These are phyloP conservation scores for Maudiozyma bulderi DNA, from an alignment of 805 yeast species.

Conservation along the genomic window DNA sequence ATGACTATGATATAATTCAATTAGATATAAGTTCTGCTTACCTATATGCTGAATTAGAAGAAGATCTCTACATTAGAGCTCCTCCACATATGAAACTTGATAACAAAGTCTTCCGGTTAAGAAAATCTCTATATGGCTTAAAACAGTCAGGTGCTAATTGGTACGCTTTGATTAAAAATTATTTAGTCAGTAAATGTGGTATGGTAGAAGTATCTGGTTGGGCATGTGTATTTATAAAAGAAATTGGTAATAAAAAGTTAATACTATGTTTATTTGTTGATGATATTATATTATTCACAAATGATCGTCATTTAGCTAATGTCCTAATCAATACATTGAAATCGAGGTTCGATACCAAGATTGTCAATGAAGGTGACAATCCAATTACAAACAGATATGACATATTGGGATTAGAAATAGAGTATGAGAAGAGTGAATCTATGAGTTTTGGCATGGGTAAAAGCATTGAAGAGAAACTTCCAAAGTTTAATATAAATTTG, in stretches of 20 bases:
- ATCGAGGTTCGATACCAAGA: slow-evolving; percentile 8
- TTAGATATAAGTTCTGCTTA: too few relatives aligned
- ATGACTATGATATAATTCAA: too few relatives aligned
- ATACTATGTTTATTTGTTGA: slow-evolving; percentile 8
- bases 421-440: slow-evolving; percentile 2
- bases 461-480: slow-evolving; percentile 3
- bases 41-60: slow-evolving; percentile 2
- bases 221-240: slow-evolving; percentile 6
- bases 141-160: slow-evolving; percentile 4
- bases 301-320: background rate
- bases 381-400: slow-evolving; percentile 8
- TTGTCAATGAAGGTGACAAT: slow-evolving; percentile 5
- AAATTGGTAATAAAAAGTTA: background rate
- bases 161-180: background rate
- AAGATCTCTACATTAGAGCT: slow-evolving; percentile 1
- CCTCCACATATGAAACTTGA: slow-evolving; percentile 5
- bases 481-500: slow-evolving; percentile 1
- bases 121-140: background rate
- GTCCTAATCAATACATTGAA: background rate
- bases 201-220: slow-evolving; percentile 5
- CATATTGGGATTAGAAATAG: slow-evolving; percentile 9
- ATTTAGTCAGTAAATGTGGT: background rate
- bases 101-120: too few relatives aligned
- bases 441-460: slow-evolving; percentile 10
- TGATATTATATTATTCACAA: slow-evolving; percentile 9